Evolutionary conservation across 1,139 yeast genomes (phyloP), one percentile per base, ranked within the genome.

Genomic region (Hanseniaspora uvarum): DNA sequence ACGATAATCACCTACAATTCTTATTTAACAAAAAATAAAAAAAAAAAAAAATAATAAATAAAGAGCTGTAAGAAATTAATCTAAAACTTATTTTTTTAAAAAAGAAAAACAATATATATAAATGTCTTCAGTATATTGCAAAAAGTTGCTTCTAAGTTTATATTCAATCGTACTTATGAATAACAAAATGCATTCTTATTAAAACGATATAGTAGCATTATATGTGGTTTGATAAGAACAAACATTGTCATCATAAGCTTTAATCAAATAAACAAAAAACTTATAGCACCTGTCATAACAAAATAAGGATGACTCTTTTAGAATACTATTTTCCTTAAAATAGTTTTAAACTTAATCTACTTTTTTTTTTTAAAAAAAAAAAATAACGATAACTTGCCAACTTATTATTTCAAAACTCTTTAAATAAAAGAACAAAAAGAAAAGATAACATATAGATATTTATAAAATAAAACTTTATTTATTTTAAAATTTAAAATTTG

Each of bases 161-260:
- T 28, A 28, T 12, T 28, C 31, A 28, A 28, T 28, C 31, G 7
- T 6, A 6, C 8, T 28, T 12, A 6, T 10, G 8, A 28, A 10
- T 28, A 4, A 10, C 31, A 28, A 28, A 28, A 4, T 12, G 12
- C 8, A 28, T 10, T 11, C 8, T 34, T 23, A 21, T 24, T 19
- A n/a, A 3, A 39, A 6, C 5, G 30, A 44, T 37, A 50, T 50
- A 50, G 53, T 50, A 50, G 53, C 53, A 50, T 50, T 50, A 50
- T 36, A 44, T 50, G 28, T 8, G 26, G 21, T 8, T 34, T 45
- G 26, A 12, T 28, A 16, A 18, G 5, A 43, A 43, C 31, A 43
- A 28, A 44, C 6, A 39, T 37, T 6, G 16, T 12, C 24, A 37
- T 7, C 6, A 2, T 14, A 21, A 37, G 10, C 24, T 37, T 37